Conservation (phyloP, 2,329 filamentous ascomycete species). For the Pseudocercospora fuligena region DNA sequence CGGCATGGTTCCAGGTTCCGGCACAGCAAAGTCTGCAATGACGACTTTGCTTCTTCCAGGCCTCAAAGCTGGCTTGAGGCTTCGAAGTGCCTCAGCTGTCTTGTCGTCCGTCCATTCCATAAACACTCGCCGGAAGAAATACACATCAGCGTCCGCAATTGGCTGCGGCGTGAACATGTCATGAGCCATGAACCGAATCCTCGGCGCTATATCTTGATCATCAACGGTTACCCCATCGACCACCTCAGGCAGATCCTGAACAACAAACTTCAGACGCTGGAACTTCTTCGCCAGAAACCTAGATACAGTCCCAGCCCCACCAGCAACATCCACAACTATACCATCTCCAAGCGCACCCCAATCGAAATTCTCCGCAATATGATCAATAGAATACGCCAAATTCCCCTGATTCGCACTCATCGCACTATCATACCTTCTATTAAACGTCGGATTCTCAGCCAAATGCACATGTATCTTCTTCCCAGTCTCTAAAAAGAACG, state of each 20-base stretch:
- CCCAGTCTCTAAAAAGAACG: not conserved
- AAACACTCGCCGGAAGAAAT: constrained; percentile 32
- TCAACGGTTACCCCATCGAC: not conserved
- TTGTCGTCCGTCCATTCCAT: constrained; percentile 35
- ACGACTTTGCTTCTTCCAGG: constrained; percentile 30
- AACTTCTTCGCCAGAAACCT: constrained; percentile 25
- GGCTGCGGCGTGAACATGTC: constrained; percentile 39
- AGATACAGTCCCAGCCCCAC: constrained; percentile 29
- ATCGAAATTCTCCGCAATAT: constrained; percentile 4
- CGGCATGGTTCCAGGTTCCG: not conserved
- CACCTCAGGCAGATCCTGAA: constrained; percentile 28
- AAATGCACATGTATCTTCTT: not conserved
- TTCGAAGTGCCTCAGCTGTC: constrained; percentile 26
- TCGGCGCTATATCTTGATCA: not conserved
- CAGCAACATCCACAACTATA: constrained; percentile 27
- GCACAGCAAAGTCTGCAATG: constrained; percentile 19
- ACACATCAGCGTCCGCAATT: constrained; percentile 37
- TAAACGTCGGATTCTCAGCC: not conserved
- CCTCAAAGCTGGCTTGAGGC: constrained; percentile 28
- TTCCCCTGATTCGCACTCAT: constrained; percentile 11
- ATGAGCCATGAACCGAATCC: constrained; percentile 23
- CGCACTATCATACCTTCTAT: constrained; percentile 10
- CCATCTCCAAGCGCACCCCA: not conserved
- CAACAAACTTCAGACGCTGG: constrained; percentile 24
- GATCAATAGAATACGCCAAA: constrained; percentile 6